These are phyloP conservation scores for Beauveria scarabaeidicola DNA, from an alignment of 2,329 filamentous ascomycete species.

Conservation along the genomic window DNA sequence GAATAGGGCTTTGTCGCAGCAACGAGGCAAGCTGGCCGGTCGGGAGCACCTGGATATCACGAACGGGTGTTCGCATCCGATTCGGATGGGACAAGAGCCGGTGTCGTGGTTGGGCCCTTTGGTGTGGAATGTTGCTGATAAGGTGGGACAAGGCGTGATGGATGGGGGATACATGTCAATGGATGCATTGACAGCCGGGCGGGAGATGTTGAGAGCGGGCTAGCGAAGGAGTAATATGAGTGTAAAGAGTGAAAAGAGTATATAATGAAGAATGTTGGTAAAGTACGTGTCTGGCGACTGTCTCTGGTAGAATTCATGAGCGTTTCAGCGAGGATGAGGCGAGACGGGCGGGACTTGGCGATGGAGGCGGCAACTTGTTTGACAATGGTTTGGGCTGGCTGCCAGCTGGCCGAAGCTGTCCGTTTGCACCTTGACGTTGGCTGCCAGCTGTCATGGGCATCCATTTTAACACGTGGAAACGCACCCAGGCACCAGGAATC, in stretches of 20 bases:
- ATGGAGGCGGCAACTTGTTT: neutral
- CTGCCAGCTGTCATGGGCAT: neutral
- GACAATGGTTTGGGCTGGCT: slow-evolving; percentile 2
- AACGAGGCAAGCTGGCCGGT: neutral
- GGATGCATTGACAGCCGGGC: neutral
- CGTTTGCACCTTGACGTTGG: neutral
- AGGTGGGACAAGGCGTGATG: neutral
- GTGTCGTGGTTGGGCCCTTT: neutral
- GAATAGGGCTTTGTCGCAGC: neutral
- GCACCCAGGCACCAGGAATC: too few relatives aligned
- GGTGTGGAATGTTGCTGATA: neutral
- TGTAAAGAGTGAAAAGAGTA: neutral
- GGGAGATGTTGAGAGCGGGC: neutral
- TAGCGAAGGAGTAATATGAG: neutral
- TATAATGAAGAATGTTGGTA: too few relatives aligned
- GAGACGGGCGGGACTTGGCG: neutral
- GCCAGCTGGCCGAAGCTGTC: neutral
- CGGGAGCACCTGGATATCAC: neutral
- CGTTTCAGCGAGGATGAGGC: slow-evolving; percentile 7
- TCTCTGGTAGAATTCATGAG: slow-evolving; percentile 5
- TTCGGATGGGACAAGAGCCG: slow-evolving; percentile 2
- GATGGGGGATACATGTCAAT: neutral
- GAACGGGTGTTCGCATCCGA: neutral
- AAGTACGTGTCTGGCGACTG: slow-evolving; percentile 3
- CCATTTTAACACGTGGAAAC: too few relatives aligned